phyloP scores from a whole-genome alignment of 768 basidiomycete genomes.

The Mycena polygramma region DNA sequence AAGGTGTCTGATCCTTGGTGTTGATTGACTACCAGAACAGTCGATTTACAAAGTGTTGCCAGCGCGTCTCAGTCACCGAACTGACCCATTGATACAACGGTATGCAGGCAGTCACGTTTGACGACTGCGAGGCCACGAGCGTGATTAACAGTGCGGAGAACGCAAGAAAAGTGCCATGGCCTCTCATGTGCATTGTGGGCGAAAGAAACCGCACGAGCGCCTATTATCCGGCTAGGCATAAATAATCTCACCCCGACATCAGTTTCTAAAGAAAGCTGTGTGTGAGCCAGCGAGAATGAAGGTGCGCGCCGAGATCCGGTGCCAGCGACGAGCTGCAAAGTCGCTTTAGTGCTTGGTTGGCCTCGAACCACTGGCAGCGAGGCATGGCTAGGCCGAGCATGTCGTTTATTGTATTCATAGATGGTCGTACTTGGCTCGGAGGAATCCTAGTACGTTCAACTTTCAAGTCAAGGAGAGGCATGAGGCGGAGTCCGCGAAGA shows the following conservation, averaged over 20 bases:
- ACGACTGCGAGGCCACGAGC: conserved; percentile 48
- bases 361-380: no score
- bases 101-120: conserved; percentile 54
- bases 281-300: background rate
- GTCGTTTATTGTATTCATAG: no score
- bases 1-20: conserved; percentile 60
- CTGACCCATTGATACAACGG: conserved; percentile 54
- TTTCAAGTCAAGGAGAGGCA: no score
- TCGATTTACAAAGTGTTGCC: background rate
- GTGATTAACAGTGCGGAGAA: conserved; percentile 18
- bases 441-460: no score
- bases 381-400: no score
- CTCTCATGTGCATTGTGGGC: conserved; percentile 33
- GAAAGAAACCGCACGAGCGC: conserved; percentile 20
- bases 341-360: no score
- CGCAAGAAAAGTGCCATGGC: conserved; percentile 16
- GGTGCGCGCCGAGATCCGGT: no score
- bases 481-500: no score
- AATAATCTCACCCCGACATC: background rate
- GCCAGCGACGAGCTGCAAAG: no score
- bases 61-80: background rate
- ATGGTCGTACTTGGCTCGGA: no score
- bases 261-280: conserved; percentile 32
- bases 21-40: conserved; percentile 51
- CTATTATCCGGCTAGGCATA: conserved; percentile 17